Percentiles rank a stretch among this genome's conserved stretches.
Evolutionary conservation across 768 basidiomycete species (phyloP).

Genomic region (Boletus pseudopeckii): DNA sequence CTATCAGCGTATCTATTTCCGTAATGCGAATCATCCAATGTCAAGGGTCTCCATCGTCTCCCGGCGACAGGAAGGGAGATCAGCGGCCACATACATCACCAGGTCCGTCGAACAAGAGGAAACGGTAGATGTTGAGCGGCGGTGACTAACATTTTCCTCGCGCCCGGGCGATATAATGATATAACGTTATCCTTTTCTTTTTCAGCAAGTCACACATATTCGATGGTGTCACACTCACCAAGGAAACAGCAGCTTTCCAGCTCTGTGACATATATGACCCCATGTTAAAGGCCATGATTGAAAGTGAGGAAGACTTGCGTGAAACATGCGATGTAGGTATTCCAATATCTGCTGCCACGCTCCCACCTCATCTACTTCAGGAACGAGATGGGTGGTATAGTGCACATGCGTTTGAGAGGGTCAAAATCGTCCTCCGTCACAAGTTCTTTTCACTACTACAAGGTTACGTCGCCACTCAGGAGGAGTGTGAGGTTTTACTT

Average conservation of each 20-base stretch:
- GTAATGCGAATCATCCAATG: slow-evolving; percentile 81
- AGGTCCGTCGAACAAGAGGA: slow-evolving; percentile 35
- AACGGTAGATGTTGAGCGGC: slow-evolving; percentile 29
- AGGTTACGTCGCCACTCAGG: slow-evolving; percentile 67
- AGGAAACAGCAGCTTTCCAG: slow-evolving; percentile 91
- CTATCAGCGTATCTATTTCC: slow-evolving; percentile 89
- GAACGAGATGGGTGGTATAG: slow-evolving; percentile 91
- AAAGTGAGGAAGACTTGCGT: slow-evolving; percentile 63
- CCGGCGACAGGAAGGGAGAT: slow-evolving; percentile 51
- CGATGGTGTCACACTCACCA: slow-evolving; percentile 75
- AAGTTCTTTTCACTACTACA: slow-evolving; percentile 81
- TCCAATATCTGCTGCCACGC: neutral
- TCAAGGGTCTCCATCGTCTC: slow-evolving; percentile 72
- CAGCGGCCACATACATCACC: slow-evolving; percentile 19
- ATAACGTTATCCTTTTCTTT: neutral
- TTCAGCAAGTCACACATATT: slow-evolving; percentile 77
- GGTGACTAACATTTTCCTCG: slow-evolving; percentile 19
- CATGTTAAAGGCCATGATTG: slow-evolving; percentile 78
- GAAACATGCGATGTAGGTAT: slow-evolving; percentile 70
- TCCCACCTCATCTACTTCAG: slow-evolving; percentile 32
- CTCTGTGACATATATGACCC: slow-evolving; percentile 89
- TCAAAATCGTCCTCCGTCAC: slow-evolving; percentile 79
- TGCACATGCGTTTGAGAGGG: slow-evolving; percentile 69
- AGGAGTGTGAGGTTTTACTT: slow-evolving; percentile 69
- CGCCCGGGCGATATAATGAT: neutral